Conservation (phyloP, 257 asterid species). For the Echium plantagineum region DNA sequence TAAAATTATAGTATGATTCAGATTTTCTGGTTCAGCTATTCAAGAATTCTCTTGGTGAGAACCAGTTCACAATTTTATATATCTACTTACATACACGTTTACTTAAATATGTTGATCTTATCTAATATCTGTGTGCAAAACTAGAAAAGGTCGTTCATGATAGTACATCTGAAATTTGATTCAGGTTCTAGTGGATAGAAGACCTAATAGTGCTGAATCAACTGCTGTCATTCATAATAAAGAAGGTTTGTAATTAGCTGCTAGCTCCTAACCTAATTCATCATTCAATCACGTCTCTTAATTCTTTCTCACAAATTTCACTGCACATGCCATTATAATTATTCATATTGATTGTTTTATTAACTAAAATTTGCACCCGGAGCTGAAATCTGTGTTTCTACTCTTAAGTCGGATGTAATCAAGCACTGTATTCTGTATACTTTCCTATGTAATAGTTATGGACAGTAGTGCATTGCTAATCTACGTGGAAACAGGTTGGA, state of each 20-base stretch:
- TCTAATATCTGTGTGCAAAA: slow-evolving; percentile 4
- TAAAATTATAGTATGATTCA: too few species aligned
- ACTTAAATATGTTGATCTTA: not conserved
- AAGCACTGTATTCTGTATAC: too few species aligned
- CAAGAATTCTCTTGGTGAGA: not conserved
- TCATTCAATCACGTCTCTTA: slow-evolving; percentile 1
- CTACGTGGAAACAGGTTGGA: too few species aligned
- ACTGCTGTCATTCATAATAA: slow-evolving; percentile 35
- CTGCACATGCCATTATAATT: too few species aligned
- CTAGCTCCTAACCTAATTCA: not conserved
- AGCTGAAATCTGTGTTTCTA: too few species aligned
- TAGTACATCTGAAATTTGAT: slow-evolving; percentile 1
- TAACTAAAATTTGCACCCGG: too few species aligned
- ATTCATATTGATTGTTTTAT: too few species aligned
- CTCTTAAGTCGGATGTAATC: too few species aligned
- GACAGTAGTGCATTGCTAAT: too few species aligned
- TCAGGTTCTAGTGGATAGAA: slow-evolving; percentile 66
- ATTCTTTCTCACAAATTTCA: not conserved
- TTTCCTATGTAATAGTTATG: too few species aligned
- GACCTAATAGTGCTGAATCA: slow-evolving; percentile 26
- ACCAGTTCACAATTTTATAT: not conserved
- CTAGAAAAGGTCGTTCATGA: not conserved
- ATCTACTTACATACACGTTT: not conserved
- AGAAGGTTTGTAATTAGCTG: slow-evolving; percentile 39
- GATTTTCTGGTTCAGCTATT: not conserved